Conservation (phyloP, 768 basidiomycete genomes). For the Peribolospora baueri region DNA sequence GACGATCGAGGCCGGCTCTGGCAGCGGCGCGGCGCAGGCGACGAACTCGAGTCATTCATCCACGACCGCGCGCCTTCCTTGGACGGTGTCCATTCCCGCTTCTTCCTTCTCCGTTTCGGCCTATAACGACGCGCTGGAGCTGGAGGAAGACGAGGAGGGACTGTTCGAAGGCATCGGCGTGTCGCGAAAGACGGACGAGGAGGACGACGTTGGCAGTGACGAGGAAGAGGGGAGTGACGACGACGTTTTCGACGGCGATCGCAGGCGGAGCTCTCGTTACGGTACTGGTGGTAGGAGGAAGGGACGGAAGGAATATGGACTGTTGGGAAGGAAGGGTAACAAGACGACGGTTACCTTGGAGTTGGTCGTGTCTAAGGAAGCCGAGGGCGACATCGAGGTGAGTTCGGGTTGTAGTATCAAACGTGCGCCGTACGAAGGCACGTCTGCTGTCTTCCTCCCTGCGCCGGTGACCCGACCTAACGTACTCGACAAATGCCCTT, state of each 20-base stretch:
- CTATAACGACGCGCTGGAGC: conserved; percentile 93
- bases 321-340: conserved; percentile 74
- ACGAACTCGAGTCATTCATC: conserved; percentile 12
- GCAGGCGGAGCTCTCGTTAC: conserved; percentile 28
- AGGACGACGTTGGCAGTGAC: conserved; percentile 42
- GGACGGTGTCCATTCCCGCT: conserved; percentile 55
- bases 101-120: conserved; percentile 59
- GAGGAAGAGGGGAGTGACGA: conserved; percentile 24
- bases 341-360: conserved; percentile 71
- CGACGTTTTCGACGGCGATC: conserved; percentile 20
- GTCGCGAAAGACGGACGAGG: conserved; percentile 26
- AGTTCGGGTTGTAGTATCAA: conserved; percentile 12
- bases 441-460: neutral
- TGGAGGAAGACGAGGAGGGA: conserved; percentile 60
- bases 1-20: neutral
- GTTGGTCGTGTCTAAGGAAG: conserved; percentile 58
- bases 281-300: conserved; percentile 22
- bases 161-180: too few relatives aligned
- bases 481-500: neutral
- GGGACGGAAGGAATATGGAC: conserved; percentile 26
- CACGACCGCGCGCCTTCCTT: conserved; percentile 33
- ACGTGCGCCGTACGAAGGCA: too few relatives aligned
- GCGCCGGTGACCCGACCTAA: neutral
- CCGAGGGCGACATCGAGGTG: conserved; percentile 54
- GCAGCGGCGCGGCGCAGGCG: neutral